Conservation (phyloP, 2,329 filamentous ascomycete genomes). For the Cephalotrichum gorgonifer region DNA sequence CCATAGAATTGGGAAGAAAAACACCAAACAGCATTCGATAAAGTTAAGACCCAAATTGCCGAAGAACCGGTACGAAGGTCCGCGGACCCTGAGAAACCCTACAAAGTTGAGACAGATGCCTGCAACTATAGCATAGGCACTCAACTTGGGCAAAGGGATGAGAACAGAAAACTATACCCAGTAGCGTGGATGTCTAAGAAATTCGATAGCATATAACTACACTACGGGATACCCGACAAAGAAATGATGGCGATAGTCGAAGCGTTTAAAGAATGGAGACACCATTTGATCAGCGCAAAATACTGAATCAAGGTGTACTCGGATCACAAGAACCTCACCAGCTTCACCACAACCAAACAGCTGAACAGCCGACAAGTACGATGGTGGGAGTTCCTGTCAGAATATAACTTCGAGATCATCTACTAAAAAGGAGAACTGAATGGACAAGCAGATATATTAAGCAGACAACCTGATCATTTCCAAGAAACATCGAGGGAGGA, state of each 20-base stretch:
- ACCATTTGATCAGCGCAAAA: constrained; percentile 6
- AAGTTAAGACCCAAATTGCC: neutral
- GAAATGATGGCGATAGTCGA: constrained; percentile 9
- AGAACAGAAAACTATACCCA: neutral
- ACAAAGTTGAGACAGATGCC: neutral
- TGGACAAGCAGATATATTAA: constrained; percentile 5
- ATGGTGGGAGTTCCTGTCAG: no score
- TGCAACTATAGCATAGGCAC: neutral
- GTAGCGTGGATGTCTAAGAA: neutral
- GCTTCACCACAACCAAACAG: constrained; percentile 3
- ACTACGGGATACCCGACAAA: constrained; percentile 10
- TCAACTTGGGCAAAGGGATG: neutral
- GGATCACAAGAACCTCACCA: neutral
- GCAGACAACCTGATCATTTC: constrained; percentile 2
- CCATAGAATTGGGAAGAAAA: neutral
- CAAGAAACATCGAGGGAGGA: constrained; percentile 5
- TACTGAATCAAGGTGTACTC: no score
- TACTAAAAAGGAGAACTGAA: constrained; percentile 4
- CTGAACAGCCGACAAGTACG: constrained; percentile 8
- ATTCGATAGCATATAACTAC: constrained; percentile 10
- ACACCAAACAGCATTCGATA: neutral
- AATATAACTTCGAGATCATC: constrained; percentile 4
- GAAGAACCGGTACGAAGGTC: no score
- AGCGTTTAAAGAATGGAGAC: constrained; percentile 7
- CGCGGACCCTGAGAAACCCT: neutral